These are phyloP conservation scores for Marasmius tenuissimus DNA, from an alignment of 1,284 basidiomycete genomes.

Conservation along the genomic window DNA sequence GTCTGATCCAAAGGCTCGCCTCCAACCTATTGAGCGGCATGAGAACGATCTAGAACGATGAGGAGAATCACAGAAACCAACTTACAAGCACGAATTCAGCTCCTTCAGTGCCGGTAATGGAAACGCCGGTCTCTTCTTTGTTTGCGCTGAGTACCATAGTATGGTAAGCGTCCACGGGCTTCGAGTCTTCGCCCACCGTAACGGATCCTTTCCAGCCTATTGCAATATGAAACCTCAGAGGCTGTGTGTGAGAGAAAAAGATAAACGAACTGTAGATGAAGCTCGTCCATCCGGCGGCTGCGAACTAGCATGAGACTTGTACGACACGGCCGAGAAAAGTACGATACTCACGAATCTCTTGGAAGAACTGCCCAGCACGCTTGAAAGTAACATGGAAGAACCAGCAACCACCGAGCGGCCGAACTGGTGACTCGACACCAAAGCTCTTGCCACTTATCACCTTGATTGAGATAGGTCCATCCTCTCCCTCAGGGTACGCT, in stretches of 20 bases:
- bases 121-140: conserved; percentile 59
- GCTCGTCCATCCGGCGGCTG: conserved; percentile 77
- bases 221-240: conserved; percentile 3
- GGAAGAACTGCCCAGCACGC: conserved; percentile 71
- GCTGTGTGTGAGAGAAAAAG: neutral
- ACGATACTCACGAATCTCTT: conserved; percentile 70
- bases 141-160: conserved; percentile 76
- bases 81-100: conserved; percentile 73
- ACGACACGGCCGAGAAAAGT: neutral
- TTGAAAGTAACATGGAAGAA: conserved; percentile 84
- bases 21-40: conserved; percentile 52
- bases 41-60: conserved; percentile 5
- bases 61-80: conserved; percentile 9
- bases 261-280: conserved; percentile 73
- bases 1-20: conserved; percentile 90
- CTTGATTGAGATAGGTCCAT: conserved; percentile 74
- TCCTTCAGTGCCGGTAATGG: conserved; percentile 54
- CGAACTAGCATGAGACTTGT: neutral
- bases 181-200: conserved; percentile 53
- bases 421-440: conserved; percentile 84
- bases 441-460: conserved; percentile 90
- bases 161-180: conserved; percentile 61
- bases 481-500: conserved; percentile 69
- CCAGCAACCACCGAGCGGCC: conserved; percentile 91
- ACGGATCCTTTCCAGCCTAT: conserved; percentile 71